Conservation (phyloP, 2,329 filamentous ascomycete genomes). For the Scorias spongiosa region DNA sequence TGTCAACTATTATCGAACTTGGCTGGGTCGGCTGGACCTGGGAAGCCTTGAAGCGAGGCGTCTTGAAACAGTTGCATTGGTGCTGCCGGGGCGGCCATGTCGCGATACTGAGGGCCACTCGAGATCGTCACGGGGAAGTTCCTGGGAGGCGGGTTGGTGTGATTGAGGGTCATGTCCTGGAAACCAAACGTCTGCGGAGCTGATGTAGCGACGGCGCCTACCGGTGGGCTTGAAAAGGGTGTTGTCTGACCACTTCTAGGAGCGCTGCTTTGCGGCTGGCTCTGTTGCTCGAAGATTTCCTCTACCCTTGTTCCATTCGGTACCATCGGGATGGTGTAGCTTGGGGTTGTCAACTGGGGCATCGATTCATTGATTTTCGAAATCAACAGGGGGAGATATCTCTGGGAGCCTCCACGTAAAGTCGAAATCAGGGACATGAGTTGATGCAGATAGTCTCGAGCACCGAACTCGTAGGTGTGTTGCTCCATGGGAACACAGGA, state of each 20-base stretch:
- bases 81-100: slow-evolving; percentile 2
- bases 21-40: not conserved
- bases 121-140: slow-evolving; percentile 1
- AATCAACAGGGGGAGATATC: slow-evolving; percentile 62
- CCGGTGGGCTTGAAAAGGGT: slow-evolving; percentile 15
- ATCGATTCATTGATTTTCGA: slow-evolving; percentile 53
- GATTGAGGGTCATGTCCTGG: not conserved
- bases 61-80: slow-evolving; percentile 3
- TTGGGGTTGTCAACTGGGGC: slow-evolving; percentile 12
- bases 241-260: slow-evolving; percentile 14
- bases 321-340: slow-evolving; percentile 12
- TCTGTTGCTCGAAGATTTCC: slow-evolving; percentile 15
- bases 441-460: slow-evolving; percentile 58
- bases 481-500: slow-evolving; percentile 42
- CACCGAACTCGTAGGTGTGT: slow-evolving; percentile 45
- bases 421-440: slow-evolving; percentile 51
- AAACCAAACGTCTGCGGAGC: slow-evolving; percentile 1
- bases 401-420: slow-evolving; percentile 59
- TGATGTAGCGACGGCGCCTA: slow-evolving; percentile 2
- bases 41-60: not conserved
- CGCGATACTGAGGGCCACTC: slow-evolving; percentile 1
- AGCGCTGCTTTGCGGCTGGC: slow-evolving; percentile 12
- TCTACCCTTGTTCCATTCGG: slow-evolving; percentile 10
- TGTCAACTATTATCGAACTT: not conserved
- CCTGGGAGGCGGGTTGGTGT: not conserved